Evolutionary conservation across 2,329 filamentous ascomycete genomes (phyloP).

Genomic region (Ophiostoma himal-ulmi): DNA sequence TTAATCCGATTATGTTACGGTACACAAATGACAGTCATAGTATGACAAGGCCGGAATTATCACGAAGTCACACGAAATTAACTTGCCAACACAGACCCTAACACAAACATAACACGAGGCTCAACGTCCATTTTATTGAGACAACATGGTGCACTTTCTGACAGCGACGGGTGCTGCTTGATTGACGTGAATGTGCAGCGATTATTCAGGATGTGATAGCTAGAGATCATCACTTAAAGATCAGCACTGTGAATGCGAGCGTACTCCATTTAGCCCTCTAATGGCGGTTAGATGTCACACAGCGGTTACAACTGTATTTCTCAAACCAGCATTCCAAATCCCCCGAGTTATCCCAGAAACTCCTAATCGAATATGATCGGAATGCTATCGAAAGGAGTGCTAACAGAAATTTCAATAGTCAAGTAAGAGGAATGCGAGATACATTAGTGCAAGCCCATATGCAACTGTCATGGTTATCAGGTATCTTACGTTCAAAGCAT

Average conservation of each 20-base stretch:
- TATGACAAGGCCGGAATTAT: background rate
- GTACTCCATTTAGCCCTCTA: background rate
- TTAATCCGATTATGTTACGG: background rate
- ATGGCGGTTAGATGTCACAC: background rate
- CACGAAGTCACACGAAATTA: background rate
- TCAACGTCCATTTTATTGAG: background rate
- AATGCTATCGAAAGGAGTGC: background rate
- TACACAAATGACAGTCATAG: background rate
- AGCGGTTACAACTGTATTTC: background rate
- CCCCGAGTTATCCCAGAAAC: background rate
- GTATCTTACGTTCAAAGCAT: no score
- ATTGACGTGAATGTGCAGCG: background rate
- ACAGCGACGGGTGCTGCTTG: background rate
- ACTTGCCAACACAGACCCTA: background rate
- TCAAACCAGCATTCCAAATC: background rate
- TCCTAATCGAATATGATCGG: background rate
- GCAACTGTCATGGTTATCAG: background rate
- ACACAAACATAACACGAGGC: background rate
- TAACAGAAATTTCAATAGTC: background rate
- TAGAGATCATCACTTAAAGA: background rate
- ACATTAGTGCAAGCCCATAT: background rate
- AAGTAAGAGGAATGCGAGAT: background rate
- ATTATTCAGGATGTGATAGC: no score
- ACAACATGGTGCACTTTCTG: background rate
- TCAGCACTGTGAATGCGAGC: background rate